Percentiles rank a stretch among this genome's conserved stretches.
Evolutionary conservation across 1,284 basidiomycete species (phyloP).

Genomic region (Rhodofomes roseus): DNA sequence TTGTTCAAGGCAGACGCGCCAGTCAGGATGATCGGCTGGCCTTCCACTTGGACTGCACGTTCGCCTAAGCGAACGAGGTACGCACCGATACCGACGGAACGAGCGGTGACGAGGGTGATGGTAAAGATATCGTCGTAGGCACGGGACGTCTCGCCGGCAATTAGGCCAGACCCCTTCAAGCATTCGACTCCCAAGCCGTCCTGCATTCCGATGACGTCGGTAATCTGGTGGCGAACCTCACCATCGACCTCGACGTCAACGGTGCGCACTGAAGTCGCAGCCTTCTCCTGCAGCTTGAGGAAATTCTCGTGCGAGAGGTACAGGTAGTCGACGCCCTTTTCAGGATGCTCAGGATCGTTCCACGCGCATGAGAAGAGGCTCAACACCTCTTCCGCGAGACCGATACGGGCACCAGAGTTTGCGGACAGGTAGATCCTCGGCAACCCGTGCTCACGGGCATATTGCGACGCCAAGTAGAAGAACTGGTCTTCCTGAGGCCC

Average conservation of each 20-base stretch:
- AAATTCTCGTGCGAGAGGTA: conserved; percentile 90
- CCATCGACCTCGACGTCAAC: conserved; percentile 85
- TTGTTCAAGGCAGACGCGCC: conserved; percentile 98
- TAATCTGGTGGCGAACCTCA: conserved; percentile 90
- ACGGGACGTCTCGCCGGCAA: conserved; percentile 97
- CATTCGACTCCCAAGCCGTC: conserved; percentile 99
- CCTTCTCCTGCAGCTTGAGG: conserved; percentile 82
- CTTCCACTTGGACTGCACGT: conserved; percentile 98
- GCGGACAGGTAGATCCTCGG: conserved; percentile 98
- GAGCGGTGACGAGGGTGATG: conserved; percentile 96
- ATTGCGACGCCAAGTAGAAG: conserved; percentile 94
- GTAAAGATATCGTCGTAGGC: conserved; percentile 99
- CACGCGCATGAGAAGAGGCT: conserved; percentile 91
- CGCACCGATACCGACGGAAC: conserved; percentile 98
- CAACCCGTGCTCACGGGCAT: conserved; percentile 84
- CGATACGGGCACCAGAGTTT: conserved; percentile 97
- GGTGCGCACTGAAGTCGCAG: conserved; percentile 75
- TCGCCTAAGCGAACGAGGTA: conserved; percentile 98
- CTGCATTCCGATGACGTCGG: conserved; percentile 93
- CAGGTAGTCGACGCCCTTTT: conserved; percentile 96
- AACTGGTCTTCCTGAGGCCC: conserved; percentile 95
- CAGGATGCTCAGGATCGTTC: conserved; percentile 77
- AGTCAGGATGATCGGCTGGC: conserved; percentile 98
- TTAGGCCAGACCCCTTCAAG: conserved; percentile 93
- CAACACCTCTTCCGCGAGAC: conserved; percentile 91